Percentiles rank a stretch among this genome's conserved stretches.
Evolutionary conservation across 176 grass and related monocot species (phyloP).

Genomic region (Urochloa ruziziensis): DNA sequence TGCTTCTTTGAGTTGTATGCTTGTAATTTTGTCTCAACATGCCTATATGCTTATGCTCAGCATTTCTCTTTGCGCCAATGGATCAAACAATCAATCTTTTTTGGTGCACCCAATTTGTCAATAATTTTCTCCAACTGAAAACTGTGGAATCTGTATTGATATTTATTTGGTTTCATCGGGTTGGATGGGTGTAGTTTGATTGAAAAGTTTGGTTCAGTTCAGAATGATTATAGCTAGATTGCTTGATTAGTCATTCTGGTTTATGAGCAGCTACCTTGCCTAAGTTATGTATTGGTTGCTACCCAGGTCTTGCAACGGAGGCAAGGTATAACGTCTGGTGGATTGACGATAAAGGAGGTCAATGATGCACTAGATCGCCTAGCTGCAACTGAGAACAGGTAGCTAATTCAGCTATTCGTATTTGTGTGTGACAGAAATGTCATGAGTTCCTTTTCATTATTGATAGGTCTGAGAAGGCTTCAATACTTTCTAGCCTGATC

Average conservation of each 20-base stretch:
- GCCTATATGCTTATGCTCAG: background rate
- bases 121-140: background rate
- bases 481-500: conserved; percentile 69
- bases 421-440: conserved; percentile 21
- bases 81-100: background rate
- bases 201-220: background rate
- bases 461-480: conserved; percentile 77
- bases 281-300: conserved; percentile 9
- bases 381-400: conserved; percentile 79
- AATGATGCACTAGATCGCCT: conserved; percentile 84
- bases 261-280: background rate
- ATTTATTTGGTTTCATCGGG: background rate
- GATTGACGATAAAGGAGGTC: conserved; percentile 85
- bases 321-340: conserved; percentile 75
- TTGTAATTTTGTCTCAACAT: background rate
- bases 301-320: conserved; percentile 80
- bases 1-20: background rate
- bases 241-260: background rate
- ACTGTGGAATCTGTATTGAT: background rate
- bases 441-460: conserved; percentile 14
- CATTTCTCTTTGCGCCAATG: background rate
- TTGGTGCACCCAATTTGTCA: background rate
- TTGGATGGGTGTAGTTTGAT: background rate
- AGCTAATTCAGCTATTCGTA: conserved; percentile 27
- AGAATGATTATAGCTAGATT: background rate